Percentiles rank a stretch among this genome's conserved stretches.
These are phyloP conservation scores for Aspergillus flavus DNA, from an alignment of 2,329 filamentous ascomycete species.

Conservation along the genomic window DNA sequence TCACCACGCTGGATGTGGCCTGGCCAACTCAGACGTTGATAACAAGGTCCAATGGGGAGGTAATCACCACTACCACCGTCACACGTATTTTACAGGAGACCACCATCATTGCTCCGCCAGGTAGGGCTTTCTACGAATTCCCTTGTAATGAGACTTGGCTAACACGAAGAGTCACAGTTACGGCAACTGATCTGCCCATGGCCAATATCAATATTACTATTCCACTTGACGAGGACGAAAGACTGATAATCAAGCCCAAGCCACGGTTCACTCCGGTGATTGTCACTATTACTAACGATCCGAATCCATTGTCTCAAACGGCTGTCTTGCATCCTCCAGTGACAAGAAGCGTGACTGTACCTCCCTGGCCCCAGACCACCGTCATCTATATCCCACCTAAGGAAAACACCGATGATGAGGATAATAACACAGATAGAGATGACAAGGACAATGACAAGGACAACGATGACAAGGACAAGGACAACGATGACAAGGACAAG, in stretches of 20 bases:
- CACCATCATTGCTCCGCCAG: neutral
- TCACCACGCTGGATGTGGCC: neutral
- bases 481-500: neutral
- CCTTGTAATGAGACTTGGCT: neutral
- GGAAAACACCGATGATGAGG: neutral
- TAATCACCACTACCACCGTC: neutral
- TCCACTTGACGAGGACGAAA: neutral
- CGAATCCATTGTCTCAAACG: neutral
- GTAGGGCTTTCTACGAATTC: neutral
- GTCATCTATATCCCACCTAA: conserved; percentile 6
- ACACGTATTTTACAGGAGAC: neutral
- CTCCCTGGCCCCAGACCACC: conserved; percentile 4
- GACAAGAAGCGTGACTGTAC: conserved; percentile 4
- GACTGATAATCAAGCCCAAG: neutral
- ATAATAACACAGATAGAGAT: neutral
- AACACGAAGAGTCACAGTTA: neutral
- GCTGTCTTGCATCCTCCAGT: conserved; percentile 8
- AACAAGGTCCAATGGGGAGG: neutral
- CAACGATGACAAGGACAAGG: neutral
- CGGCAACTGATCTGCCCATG: neutral
- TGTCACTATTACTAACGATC: neutral
- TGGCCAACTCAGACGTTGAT: neutral
- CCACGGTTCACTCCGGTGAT: neutral
- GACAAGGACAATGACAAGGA: neutral
- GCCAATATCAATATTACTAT: neutral